A percentile compares a stretch with the other conserved stretches of the same genome.
phyloP scores from a whole-genome alignment of 495 filamentous ascomycete species.

The Podospora conica region DNA sequence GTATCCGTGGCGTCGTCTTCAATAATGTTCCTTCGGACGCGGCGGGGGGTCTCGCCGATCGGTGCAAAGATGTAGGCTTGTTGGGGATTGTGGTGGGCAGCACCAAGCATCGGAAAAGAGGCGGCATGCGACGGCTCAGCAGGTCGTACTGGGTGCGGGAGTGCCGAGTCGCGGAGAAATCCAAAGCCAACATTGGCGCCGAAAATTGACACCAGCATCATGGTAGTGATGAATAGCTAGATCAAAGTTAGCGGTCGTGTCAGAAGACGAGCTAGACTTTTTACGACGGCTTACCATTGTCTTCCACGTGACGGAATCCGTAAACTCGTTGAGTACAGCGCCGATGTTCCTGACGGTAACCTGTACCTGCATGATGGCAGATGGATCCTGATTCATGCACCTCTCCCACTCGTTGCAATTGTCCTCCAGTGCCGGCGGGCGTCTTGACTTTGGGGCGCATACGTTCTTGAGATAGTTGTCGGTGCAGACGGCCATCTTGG shows the following conservation, averaged over 20 bases:
- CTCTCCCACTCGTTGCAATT: constrained; percentile 72
- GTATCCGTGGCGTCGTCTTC: constrained; percentile 38
- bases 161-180: constrained; percentile 24
- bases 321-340: constrained; percentile 43
- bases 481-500: constrained; percentile 65
- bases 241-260: constrained; percentile 16
- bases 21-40: constrained; percentile 27
- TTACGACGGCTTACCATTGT: constrained; percentile 56
- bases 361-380: constrained; percentile 35
- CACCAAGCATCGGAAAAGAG: constrained; percentile 21
- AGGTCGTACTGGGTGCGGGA: constrained; percentile 16
- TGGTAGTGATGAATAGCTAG: constrained; percentile 48
- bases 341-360: constrained; percentile 39
- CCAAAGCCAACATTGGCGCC: constrained; percentile 53
- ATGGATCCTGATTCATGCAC: constrained; percentile 67
- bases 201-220: constrained; percentile 50
- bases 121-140: constrained; percentile 28
- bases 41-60: constrained; percentile 38
- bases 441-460: constrained; percentile 51
- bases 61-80: constrained; percentile 41
- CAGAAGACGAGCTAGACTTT: constrained; percentile 30
- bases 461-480: constrained; percentile 65
- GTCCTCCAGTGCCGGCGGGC: constrained; percentile 65
- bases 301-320: constrained; percentile 40
- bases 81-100: constrained; percentile 25